phyloP scores from a whole-genome alignment of 2,329 filamentous ascomycete genomes.

The Beauveria medogensis region DNA sequence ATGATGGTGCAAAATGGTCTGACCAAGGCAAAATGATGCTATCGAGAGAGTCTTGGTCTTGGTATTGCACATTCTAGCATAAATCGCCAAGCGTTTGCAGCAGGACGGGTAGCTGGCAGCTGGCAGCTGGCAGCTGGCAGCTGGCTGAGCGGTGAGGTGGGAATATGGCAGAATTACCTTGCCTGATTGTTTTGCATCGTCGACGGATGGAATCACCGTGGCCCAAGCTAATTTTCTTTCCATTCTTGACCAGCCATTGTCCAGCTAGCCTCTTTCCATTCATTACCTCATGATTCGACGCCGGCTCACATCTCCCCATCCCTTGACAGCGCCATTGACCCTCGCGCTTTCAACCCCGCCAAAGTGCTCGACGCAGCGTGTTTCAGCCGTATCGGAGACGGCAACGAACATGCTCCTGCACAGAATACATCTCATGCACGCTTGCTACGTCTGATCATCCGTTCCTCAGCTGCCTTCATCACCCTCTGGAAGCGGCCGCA shows the following conservation, averaged over 20 bases:
- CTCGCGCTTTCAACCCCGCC: background rate
- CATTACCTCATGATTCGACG: background rate
- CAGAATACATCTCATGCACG: background rate
- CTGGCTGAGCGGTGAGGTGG: background rate
- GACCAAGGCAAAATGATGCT: background rate
- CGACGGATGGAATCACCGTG: too few relatives aligned
- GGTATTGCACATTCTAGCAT: background rate
- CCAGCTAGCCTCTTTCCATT: background rate
- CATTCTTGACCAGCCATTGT: background rate
- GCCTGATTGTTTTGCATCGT: background rate
- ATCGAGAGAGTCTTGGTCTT: background rate
- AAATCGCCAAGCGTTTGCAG: background rate
- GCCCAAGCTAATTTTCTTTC: background rate
- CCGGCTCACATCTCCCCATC: background rate
- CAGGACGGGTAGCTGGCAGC: background rate
- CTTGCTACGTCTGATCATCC: conserved; percentile 9
- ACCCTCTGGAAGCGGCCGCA: background rate
- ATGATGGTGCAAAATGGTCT: background rate
- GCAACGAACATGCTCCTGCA: background rate
- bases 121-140: background rate
- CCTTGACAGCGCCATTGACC: background rate
- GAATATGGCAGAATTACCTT: background rate
- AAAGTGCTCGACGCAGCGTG: background rate
- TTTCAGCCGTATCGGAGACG: conserved; percentile 4
- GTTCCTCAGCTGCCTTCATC: background rate